Conservation (phyloP, 2,329 filamentous ascomycete genomes). For the Leptographium procerum region DNA sequence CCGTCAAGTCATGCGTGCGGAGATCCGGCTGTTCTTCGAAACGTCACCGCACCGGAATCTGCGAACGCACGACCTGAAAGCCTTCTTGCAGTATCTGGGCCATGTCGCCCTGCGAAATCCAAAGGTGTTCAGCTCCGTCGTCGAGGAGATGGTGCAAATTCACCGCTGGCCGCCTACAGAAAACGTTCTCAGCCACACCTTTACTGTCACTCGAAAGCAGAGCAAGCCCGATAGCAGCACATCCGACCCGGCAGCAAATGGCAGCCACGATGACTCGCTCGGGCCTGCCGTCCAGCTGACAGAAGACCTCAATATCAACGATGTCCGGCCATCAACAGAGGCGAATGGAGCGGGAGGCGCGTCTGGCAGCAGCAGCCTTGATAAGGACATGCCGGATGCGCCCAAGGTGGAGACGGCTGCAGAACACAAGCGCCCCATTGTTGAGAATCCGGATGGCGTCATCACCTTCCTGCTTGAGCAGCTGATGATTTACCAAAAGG, state of each 20-base stretch:
- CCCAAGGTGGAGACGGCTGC: slow-evolving; percentile 42
- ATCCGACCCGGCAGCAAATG: neutral
- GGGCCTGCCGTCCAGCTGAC: slow-evolving; percentile 33
- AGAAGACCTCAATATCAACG: slow-evolving; percentile 34
- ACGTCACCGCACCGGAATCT: slow-evolving; percentile 37
- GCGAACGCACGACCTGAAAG: slow-evolving; percentile 55
- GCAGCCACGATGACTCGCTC: slow-evolving; percentile 26
- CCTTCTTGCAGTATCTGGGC: slow-evolving; percentile 66
- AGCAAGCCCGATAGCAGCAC: neutral
- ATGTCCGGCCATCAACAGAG: slow-evolving; percentile 51
- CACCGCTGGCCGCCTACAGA: slow-evolving; percentile 38
- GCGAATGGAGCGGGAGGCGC: slow-evolving; percentile 37
- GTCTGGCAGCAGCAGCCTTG: slow-evolving; percentile 14
- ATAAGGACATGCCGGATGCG: slow-evolving; percentile 51
- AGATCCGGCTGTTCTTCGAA: slow-evolving; percentile 72
- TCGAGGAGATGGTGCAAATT: slow-evolving; percentile 73
- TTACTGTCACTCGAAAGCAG: slow-evolving; percentile 5
- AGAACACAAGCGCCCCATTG: slow-evolving; percentile 70
- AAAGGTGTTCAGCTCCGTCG: slow-evolving; percentile 75
- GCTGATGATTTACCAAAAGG: slow-evolving; percentile 80
- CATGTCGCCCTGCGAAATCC: slow-evolving; percentile 73
- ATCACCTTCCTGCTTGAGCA: slow-evolving; percentile 92
- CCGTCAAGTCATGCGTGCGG: slow-evolving; percentile 81
- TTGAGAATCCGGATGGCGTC: slow-evolving; percentile 89
- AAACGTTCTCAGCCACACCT: neutral